phyloP scores from a whole-genome alignment of 805 yeast genomes.

The Pichia eremophila region DNA sequence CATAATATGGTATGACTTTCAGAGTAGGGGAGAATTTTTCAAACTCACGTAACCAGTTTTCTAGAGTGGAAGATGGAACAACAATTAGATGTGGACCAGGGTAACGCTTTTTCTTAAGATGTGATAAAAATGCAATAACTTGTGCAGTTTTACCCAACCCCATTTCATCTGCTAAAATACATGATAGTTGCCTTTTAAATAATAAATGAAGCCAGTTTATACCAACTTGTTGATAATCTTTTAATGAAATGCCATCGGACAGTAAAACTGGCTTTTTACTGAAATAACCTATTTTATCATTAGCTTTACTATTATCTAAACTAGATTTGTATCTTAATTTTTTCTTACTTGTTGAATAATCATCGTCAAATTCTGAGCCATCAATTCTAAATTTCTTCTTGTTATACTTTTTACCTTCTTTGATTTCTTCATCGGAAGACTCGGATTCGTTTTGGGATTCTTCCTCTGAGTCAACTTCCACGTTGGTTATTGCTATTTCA shows the following conservation, averaged over 20 bases:
- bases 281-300: constrained; percentile 34
- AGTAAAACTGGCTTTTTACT: constrained; percentile 63
- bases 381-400: constrained; percentile 20
- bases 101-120: constrained; percentile 52
- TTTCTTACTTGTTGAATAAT: constrained; percentile 15
- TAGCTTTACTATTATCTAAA: constrained; percentile 15
- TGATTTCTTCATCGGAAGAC: neutral
- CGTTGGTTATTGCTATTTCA: constrained; percentile 57
- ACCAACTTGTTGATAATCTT: constrained; percentile 94
- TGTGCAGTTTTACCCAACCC: constrained; percentile 96
- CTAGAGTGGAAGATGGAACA: constrained; percentile 94
- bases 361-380: constrained; percentile 33
- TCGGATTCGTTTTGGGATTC: constrained; percentile 9
- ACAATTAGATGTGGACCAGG: constrained; percentile 85
- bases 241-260: constrained; percentile 55
- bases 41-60: constrained; percentile 95
- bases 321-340: constrained; percentile 19
- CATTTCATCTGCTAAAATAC: constrained; percentile 98
- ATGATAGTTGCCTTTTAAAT: constrained; percentile 70
- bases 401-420: constrained; percentile 5
- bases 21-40: constrained; percentile 76
- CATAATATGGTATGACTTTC: constrained; percentile 88
- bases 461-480: constrained; percentile 16
- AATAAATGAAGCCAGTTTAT: constrained; percentile 83
- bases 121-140: constrained; percentile 85